Conservation (phyloP, 2,329 filamentous ascomycete species). For the Fusarium sp. region DNA sequence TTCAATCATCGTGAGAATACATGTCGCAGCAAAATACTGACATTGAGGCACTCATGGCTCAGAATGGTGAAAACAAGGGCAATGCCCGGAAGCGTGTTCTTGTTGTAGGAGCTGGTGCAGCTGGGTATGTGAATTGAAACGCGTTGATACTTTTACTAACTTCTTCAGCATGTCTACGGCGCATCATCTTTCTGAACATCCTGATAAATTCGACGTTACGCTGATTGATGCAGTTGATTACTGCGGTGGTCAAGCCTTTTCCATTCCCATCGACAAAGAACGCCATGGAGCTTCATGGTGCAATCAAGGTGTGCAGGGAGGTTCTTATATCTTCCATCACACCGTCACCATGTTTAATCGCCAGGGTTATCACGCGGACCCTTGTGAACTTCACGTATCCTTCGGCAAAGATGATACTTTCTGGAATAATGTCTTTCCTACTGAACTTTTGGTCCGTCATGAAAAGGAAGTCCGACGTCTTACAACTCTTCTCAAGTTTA, state of each 20-base stretch:
- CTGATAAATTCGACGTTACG: constrained; percentile 28
- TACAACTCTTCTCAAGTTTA: constrained; percentile 29
- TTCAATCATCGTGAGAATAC: not conserved
- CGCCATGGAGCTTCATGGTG: constrained; percentile 34
- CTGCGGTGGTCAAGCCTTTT: constrained; percentile 33
- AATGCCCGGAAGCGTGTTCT: constrained; percentile 23
- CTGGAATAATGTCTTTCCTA: constrained; percentile 33
- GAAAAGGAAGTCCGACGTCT: constrained; percentile 25
- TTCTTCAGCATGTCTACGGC: constrained; percentile 26
- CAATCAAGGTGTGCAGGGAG: constrained; percentile 29
- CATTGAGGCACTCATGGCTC: constrained; percentile 25
- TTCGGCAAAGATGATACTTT: constrained; percentile 30
- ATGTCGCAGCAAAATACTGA: constrained; percentile 19
- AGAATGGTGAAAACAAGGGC: constrained; percentile 18
- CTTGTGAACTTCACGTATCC: constrained; percentile 24
- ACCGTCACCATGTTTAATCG: constrained; percentile 34
- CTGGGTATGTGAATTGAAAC: constrained; percentile 5
- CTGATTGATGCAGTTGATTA: constrained; percentile 32
- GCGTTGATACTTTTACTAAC: not conserved
- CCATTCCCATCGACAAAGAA: constrained; percentile 33
- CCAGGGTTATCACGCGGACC: constrained; percentile 27
- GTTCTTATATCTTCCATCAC: constrained; percentile 34
- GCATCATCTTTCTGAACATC: constrained; percentile 22
- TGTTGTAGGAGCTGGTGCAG: constrained; percentile 30
- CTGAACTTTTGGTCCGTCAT: constrained; percentile 10